phyloP scores from a whole-genome alignment of 2,329 filamentous ascomycete genomes.

The Colletotrichum godetiae region DNA sequence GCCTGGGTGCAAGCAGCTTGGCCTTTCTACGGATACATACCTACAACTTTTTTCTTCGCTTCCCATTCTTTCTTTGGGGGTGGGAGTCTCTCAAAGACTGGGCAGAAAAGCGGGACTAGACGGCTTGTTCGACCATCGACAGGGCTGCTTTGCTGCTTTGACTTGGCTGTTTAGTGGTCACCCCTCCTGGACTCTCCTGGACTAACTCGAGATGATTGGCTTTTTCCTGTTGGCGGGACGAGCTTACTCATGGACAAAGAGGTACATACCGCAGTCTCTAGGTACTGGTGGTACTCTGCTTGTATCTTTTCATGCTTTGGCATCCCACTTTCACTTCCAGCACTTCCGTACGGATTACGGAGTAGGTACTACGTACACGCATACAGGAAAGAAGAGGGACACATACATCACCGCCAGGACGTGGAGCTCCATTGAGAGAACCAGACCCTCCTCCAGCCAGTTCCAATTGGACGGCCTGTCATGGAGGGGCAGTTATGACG shows the following conservation, averaged over 20 bases:
- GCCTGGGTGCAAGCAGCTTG: too few species aligned
- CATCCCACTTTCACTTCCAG: constrained; percentile 25
- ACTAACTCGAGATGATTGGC: constrained; percentile 14
- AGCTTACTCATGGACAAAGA: constrained; percentile 33
- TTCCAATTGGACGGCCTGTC: constrained; percentile 21
- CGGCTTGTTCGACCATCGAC: constrained; percentile 3
- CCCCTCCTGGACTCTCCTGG: neutral
- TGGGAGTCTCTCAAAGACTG: constrained; percentile 7
- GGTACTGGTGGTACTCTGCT: neutral
- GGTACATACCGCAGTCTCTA: neutral
- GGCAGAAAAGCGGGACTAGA: constrained; percentile 25
- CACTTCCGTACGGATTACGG: constrained; percentile 20
- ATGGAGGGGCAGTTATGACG: constrained; percentile 35
- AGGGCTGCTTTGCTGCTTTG: constrained; percentile 29
- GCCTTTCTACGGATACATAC: neutral
- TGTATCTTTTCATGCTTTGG: constrained; percentile 16
- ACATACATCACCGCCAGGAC: constrained; percentile 28
- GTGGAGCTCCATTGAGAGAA: constrained; percentile 14
- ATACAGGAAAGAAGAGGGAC: constrained; percentile 24
- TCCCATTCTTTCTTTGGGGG: neutral
- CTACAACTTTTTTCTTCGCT: constrained; percentile 1
- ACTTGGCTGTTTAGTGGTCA: neutral
- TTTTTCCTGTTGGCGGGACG: constrained; percentile 19
- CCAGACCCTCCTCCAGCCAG: constrained; percentile 2
- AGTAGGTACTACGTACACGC: too few species aligned